phyloP scores from a whole-genome alignment of 2,329 filamentous ascomycete species.

The Penicillium frequentans region DNA sequence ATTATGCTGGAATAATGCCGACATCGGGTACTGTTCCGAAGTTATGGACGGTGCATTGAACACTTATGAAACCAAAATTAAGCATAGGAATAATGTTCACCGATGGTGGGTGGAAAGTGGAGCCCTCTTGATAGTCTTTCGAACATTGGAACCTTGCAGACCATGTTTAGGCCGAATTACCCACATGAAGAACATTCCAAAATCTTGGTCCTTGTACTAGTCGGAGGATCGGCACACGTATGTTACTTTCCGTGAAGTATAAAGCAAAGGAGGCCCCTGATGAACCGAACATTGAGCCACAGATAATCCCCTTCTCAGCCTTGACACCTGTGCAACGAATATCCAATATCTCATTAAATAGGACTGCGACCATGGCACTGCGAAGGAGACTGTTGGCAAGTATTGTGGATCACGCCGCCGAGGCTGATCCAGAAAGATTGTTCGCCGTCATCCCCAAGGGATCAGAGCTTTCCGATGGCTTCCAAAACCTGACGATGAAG shows the following conservation, averaged over 20 bases:
- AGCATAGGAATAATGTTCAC: slow-evolving; percentile 5
- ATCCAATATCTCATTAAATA: no score
- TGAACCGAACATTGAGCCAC: not conserved
- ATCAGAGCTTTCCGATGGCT: slow-evolving; percentile 16
- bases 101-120: not conserved
- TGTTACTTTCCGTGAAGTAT: not conserved
- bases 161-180: not conserved
- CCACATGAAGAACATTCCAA: not conserved
- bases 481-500: slow-evolving; percentile 16
- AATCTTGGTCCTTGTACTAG: not conserved
- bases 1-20: not conserved
- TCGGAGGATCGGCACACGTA: not conserved
- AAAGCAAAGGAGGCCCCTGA: not conserved
- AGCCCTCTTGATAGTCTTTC: not conserved
- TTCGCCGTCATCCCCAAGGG: slow-evolving; percentile 16
- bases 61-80: slow-evolving; percentile 1
- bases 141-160: not conserved
- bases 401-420: slow-evolving; percentile 5
- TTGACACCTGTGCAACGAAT: no score
- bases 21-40: not conserved
- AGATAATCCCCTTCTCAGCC: not conserved
- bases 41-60: not conserved
- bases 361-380: not conserved
- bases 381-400: slow-evolving; percentile 9
- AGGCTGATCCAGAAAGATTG: slow-evolving; percentile 7